These are phyloP conservation scores for Tubosaeta sp. DNA, from an alignment of 768 basidiomycete genomes.

Conservation along the genomic window DNA sequence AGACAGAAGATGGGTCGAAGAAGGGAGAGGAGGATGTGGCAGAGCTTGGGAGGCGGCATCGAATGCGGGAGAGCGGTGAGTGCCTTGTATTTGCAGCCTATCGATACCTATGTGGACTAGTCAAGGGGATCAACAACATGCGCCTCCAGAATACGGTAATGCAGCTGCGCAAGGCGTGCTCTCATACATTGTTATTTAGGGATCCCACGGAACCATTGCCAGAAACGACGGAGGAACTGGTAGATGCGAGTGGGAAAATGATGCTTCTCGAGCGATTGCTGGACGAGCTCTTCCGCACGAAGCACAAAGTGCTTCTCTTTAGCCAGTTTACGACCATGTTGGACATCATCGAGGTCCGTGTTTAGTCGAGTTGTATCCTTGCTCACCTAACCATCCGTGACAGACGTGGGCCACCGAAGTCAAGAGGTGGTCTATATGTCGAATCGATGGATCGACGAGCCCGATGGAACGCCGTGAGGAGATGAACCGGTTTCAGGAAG, in stretches of 20 bases:
- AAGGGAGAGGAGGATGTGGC: constrained; percentile 44
- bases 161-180: constrained; percentile 96
- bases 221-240: constrained; percentile 71
- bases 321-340: constrained; percentile 97
- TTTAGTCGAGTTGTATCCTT: background rate
- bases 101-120: constrained; percentile 36
- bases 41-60: constrained; percentile 55
- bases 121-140: constrained; percentile 87
- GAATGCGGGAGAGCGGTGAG: constrained; percentile 57
- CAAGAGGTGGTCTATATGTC: constrained; percentile 80
- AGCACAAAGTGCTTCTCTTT: constrained; percentile 83
- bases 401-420: constrained; percentile 75
- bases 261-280: constrained; percentile 88
- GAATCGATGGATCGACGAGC: constrained; percentile 86
- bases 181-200: constrained; percentile 87
- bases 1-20: constrained; percentile 34
- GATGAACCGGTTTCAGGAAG: constrained; percentile 81
- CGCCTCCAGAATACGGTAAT: constrained; percentile 92
- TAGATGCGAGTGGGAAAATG: constrained; percentile 94
- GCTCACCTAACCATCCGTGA: background rate
- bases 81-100: background rate
- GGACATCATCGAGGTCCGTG: constrained; percentile 82
- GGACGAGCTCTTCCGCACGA: constrained; percentile 69
- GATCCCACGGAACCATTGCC: constrained; percentile 28
- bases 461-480: constrained; percentile 80